Base-by-base conservation (phyloP, 2,329 filamentous ascomycete genomes). In the Tympanopsis confertula region DNA sequence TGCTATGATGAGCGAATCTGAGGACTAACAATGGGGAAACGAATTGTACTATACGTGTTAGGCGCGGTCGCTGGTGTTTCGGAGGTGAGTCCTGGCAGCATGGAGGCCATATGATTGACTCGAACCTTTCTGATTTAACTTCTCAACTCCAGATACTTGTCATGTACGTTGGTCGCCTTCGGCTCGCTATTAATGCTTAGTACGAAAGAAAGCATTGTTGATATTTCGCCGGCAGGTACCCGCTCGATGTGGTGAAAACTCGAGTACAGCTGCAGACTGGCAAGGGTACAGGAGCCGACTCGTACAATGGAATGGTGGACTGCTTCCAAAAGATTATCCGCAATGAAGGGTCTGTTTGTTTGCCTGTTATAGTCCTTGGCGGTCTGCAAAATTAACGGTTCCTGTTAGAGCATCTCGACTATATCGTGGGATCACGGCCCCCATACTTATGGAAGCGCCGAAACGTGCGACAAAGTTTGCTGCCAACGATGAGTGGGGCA, bases 381-480 rank as follows among this genome's bases (percentile, higher is more conserved):
- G 7, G 5, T 13, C 26, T 20, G 20, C 20, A 24, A 37, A 42
- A 18, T 30, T 44, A 40, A 42, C 20, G 12, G 10, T 17, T 22
- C 20, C n/a, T 35, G 19, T 17, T 50, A 91, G 86, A 42, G 79
- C 84, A 61, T 91, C 86, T 44, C 79, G 89, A 48, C 72, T 98
- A 42, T 98, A 98, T 69, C 86, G 91, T 49, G 91, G 91, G 55
- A 98, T 98, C 61, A 79, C 75, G 33, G 89, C 91, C 18, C 91
- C 91, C 37, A 96, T 98, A 55, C 74, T 96, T 48, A 98, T 98
- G 89, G 89, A 95, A 64, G 88, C 88, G 40, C 81, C 85, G 62
- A 94, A 94, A 76, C 78, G 87, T 65, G 89, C 89, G 32, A 96
- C 86, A 68, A 98, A 98, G 64, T 98, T 98, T 63, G 89, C 91